These are phyloP conservation scores for Chlorella sp. DNA, from an alignment of 139 green algal species.

Conservation along the genomic window DNA sequence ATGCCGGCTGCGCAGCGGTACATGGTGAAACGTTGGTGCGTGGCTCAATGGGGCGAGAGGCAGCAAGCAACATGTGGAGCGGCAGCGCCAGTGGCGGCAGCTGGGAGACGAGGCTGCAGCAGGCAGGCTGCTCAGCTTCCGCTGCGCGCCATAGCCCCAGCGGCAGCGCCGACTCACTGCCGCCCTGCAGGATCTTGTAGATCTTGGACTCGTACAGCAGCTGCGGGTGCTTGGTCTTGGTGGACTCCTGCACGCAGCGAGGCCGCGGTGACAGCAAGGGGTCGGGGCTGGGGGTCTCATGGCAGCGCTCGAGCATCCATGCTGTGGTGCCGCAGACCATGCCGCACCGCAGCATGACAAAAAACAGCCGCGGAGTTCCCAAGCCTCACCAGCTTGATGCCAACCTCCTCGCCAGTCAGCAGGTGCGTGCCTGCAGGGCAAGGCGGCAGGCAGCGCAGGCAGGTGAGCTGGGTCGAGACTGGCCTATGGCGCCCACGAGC, in stretches of 20 bases:
- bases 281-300: not conserved
- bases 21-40: too few species aligned
- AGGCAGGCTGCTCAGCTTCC: too few species aligned
- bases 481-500: too few species aligned
- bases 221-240: slow-evolving; percentile 93
- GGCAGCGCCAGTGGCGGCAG: too few species aligned
- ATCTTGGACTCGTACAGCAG: slow-evolving; percentile 96
- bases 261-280: not conserved
- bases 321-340: not conserved
- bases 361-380: too few species aligned
- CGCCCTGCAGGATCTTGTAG: slow-evolving; percentile 95
- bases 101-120: too few species aligned
- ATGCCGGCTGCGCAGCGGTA: slow-evolving; percentile 91
- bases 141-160: too few species aligned
- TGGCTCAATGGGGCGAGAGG: too few species aligned
- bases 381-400: slow-evolving; percentile 99
- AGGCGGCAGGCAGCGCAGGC: too few species aligned
- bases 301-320: not conserved
- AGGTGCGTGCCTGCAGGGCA: slow-evolving; percentile 91
- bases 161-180: slow-evolving; percentile 70
- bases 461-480: too few species aligned
- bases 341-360: too few species aligned
- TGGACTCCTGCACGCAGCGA: slow-evolving; percentile 75
- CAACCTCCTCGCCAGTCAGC: slow-evolving; percentile 98
- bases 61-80: too few species aligned